phyloP scores from a whole-genome alignment of 345 rosid genomes.

The Viola odorata region DNA sequence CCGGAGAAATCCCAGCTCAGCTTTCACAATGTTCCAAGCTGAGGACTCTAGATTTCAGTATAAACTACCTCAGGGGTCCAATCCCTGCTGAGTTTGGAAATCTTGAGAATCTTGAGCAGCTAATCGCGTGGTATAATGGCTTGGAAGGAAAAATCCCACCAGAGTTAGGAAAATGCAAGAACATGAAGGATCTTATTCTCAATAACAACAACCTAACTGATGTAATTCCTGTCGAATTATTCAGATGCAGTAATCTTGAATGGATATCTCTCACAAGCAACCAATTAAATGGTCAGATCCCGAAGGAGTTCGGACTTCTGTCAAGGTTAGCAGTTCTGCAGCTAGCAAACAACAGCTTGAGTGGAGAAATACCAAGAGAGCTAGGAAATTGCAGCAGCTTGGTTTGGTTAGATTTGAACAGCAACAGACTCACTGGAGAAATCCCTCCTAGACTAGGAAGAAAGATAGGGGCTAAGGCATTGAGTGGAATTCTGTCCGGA shows the following conservation, averaged over 20 bases:
- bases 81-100: slow-evolving; percentile 76
- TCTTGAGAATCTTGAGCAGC: slow-evolving; percentile 76
- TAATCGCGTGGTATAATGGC: slow-evolving; percentile 87
- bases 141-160: slow-evolving; percentile 72
- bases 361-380: slow-evolving; percentile 77
- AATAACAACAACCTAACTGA: slow-evolving; percentile 79
- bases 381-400: slow-evolving; percentile 81
- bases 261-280: slow-evolving; percentile 95
- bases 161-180: slow-evolving; percentile 67
- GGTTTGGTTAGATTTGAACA: slow-evolving; percentile 88
- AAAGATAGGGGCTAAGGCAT: slow-evolving; percentile 77
- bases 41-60: slow-evolving; percentile 68
- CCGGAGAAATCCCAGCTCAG: slow-evolving; percentile 64
- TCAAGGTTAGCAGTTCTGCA: slow-evolving; percentile 84
- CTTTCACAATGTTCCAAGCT: slow-evolving; percentile 77
- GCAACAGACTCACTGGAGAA: slow-evolving; percentile 84
- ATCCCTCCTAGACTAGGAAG: slow-evolving; percentile 86
- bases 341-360: slow-evolving; percentile 83
- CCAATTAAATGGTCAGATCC: slow-evolving; percentile 58
- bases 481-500: slow-evolving; percentile 69
- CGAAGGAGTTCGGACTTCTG: slow-evolving; percentile 53
- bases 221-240: slow-evolving; percentile 68
- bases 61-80: slow-evolving; percentile 77
- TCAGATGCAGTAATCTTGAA: slow-evolving; percentile 77
- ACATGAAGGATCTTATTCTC: slow-evolving; percentile 72